These are phyloP conservation scores for Dendrobium nobile DNA, from an alignment of 106 monocot genomes.

Conservation along the genomic window DNA sequence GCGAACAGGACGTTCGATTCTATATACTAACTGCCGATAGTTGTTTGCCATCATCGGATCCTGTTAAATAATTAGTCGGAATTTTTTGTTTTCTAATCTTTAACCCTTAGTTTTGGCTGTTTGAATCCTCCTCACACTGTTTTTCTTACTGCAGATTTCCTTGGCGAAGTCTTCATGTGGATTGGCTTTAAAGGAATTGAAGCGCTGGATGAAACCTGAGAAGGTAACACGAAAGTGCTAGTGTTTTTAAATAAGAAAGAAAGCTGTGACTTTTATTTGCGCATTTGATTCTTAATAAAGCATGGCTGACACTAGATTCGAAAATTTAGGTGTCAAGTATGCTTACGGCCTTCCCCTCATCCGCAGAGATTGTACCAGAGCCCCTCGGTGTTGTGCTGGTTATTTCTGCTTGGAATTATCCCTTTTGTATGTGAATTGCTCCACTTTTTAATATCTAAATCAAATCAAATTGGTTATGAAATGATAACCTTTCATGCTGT, in stretches of 20 bases:
- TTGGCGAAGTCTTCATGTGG: slow-evolving; percentile 33
- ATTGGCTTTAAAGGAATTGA: slow-evolving; percentile 47
- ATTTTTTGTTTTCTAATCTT: too few species aligned
- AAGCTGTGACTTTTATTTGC: background rate
- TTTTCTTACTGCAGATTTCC: slow-evolving; percentile 44
- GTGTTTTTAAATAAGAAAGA: background rate
- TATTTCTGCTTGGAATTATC: slow-evolving; percentile 96
- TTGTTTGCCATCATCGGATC: too few species aligned
- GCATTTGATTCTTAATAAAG: background rate
- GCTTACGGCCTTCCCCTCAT: slow-evolving; percentile 71
- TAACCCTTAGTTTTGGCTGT: background rate
- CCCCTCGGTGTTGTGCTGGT: slow-evolving; percentile 82
- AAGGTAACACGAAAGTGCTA: slow-evolving; percentile 41
- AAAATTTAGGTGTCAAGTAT: slow-evolving; percentile 44
- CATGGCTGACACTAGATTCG: background rate
- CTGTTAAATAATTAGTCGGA: too few species aligned
- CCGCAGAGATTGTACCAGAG: slow-evolving; percentile 70
- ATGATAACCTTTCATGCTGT: background rate
- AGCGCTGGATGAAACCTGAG: slow-evolving; percentile 76
- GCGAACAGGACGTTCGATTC: too few species aligned
- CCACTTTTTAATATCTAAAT: background rate
- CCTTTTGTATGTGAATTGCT: slow-evolving; percentile 54
- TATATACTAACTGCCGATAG: too few species aligned
- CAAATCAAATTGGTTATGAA: background rate
- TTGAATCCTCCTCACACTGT: background rate